Evolutionary conservation across 2,329 filamentous ascomycete species (phyloP).

Genomic region (Aspergillus fumigatus): DNA sequence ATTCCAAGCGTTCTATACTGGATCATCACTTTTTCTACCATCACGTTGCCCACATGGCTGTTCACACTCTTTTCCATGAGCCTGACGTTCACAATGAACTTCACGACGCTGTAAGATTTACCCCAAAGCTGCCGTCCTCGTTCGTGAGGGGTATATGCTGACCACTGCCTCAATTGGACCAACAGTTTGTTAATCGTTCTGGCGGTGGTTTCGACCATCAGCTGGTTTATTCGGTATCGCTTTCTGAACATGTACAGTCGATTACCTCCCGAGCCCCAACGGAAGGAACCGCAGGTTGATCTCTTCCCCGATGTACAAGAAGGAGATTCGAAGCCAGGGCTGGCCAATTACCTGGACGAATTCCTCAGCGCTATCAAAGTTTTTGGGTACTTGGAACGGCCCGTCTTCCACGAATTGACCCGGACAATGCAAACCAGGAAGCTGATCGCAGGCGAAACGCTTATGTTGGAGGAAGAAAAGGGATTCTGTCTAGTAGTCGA

Average conservation of each 20-base stretch:
- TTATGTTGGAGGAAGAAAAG: slow-evolving; percentile 94
- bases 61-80: slow-evolving; percentile 89
- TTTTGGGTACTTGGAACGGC: slow-evolving; percentile 92
- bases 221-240: slow-evolving; percentile 91
- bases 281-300: slow-evolving; percentile 93
- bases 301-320: slow-evolving; percentile 92
- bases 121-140: not conserved
- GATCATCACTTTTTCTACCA: slow-evolving; percentile 77
- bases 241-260: slow-evolving; percentile 97
- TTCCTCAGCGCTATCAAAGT: slow-evolving; percentile 98
- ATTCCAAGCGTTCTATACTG: slow-evolving; percentile 65
- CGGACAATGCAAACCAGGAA: slow-evolving; percentile 97
- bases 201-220: slow-evolving; percentile 74
- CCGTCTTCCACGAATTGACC: slow-evolving; percentile 96
- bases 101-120: slow-evolving; percentile 74
- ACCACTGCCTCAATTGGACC: slow-evolving; percentile 4
- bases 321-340: slow-evolving; percentile 79
- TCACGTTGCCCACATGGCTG: slow-evolving; percentile 82
- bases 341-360: slow-evolving; percentile 96
- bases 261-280: slow-evolving; percentile 86
- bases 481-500: slow-evolving; percentile 97
- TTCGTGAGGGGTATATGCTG: slow-evolving; percentile 5
- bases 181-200: slow-evolving; percentile 69
- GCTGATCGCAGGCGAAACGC: slow-evolving; percentile 89
- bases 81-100: slow-evolving; percentile 97